phyloP scores from a whole-genome alignment of 1,284 basidiomycete species.

The Rhodotorula sp. region DNA sequence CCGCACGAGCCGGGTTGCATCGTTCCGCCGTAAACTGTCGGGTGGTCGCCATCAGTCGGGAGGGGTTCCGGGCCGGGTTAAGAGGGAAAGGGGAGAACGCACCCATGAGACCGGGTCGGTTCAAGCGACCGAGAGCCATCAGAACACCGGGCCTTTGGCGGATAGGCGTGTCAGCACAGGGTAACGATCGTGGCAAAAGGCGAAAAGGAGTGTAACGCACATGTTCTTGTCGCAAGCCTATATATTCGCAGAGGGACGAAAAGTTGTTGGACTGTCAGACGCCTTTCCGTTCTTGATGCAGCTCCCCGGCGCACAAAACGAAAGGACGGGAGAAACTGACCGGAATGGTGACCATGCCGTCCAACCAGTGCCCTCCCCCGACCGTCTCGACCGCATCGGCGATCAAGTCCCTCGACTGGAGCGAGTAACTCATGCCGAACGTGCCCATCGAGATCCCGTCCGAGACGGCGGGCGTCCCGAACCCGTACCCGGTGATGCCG shows the following conservation, averaged over 20 bases:
- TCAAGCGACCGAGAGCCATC: conserved; percentile 86
- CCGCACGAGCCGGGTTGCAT: conserved; percentile 82
- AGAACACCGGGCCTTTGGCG: conserved; percentile 64
- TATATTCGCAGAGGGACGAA: background rate
- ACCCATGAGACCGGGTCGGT: conserved; percentile 79
- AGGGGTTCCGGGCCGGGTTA: background rate
- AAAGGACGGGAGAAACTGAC: conserved; percentile 52
- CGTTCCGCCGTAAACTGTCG: conserved; percentile 86
- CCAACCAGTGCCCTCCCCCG: conserved; percentile 96
- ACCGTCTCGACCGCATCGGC: conserved; percentile 88
- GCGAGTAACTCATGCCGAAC: conserved; percentile 70
- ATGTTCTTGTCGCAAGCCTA: conserved; percentile 78
- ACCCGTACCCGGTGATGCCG: conserved; percentile 89
- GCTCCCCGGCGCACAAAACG: background rate
- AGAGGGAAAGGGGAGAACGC: background rate
- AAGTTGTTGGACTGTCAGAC: background rate
- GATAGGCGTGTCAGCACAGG: no score
- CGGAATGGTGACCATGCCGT: conserved; percentile 93
- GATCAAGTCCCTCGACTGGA: conserved; percentile 84
- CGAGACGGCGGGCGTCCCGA: conserved; percentile 93
- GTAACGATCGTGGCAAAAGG: no score
- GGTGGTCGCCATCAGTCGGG: background rate
- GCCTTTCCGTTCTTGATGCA: no score
- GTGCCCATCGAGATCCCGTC: conserved; percentile 92
- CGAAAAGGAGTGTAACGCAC: conserved; percentile 5